Evolutionary conservation across 1,284 basidiomycete species (phyloP).

Genomic region (Chondrostereum purpureum): DNA sequence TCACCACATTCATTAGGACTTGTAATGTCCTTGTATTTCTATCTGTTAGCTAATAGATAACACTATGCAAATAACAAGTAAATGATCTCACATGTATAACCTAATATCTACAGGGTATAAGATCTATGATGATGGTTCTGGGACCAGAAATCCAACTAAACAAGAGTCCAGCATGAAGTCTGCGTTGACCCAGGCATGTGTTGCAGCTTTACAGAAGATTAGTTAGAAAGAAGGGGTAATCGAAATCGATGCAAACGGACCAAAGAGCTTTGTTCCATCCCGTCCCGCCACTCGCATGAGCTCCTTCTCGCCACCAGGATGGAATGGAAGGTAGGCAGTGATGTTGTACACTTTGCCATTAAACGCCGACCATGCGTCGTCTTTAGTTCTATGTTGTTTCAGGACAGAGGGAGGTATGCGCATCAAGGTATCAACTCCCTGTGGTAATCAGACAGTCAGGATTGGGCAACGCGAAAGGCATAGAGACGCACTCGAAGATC

Average conservation of each 20-base stretch:
- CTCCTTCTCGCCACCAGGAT: conserved; percentile 92
- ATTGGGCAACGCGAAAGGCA: background rate
- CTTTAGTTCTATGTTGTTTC: conserved; percentile 74
- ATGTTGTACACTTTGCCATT: conserved; percentile 97
- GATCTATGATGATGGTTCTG: conserved; percentile 45
- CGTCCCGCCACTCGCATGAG: conserved; percentile 94
- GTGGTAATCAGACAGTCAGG: conserved; percentile 11
- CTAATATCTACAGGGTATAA: too few species aligned
- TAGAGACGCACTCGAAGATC: conserved; percentile 62
- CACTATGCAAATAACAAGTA: too few species aligned
- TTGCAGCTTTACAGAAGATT: conserved; percentile 30
- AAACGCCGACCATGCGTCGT: conserved; percentile 92
- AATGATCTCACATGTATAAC: too few species aligned
- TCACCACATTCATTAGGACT: too few species aligned
- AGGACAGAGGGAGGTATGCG: conserved; percentile 82
- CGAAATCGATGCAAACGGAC: conserved; percentile 37
- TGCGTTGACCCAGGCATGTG: conserved; percentile 82
- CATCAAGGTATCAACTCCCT: conserved; percentile 62
- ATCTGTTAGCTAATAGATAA: too few species aligned
- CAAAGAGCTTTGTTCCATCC: conserved; percentile 92
- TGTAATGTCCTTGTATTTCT: too few species aligned
- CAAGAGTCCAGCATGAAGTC: conserved; percentile 93
- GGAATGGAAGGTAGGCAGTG: conserved; percentile 86
- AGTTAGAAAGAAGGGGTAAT: conserved; percentile 2
- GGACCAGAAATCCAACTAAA: conserved; percentile 82